Evolutionary conservation across 148 eudicot species (phyloP).

Genomic region (Persicaria tinctoria): DNA sequence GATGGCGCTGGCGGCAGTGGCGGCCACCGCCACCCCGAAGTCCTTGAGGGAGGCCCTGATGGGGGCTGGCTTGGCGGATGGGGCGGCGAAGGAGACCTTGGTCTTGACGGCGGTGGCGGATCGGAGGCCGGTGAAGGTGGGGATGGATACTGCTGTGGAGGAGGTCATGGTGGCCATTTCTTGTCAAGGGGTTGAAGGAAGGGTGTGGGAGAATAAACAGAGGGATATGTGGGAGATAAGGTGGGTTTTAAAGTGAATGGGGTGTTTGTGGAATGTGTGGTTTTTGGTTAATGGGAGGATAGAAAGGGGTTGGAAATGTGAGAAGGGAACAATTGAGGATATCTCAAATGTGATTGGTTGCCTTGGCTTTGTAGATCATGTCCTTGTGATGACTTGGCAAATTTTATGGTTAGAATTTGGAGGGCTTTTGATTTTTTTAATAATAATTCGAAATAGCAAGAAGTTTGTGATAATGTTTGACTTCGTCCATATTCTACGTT

Average conservation of each 20-base stretch:
- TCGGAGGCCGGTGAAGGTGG: conserved; percentile 76
- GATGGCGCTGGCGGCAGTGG: conserved; percentile 62
- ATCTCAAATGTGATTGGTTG: neutral
- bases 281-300: neutral
- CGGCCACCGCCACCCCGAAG: conserved; percentile 37
- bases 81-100: conserved; percentile 21
- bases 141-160: conserved; percentile 59
- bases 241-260: neutral
- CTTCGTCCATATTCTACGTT: too few relatives aligned
- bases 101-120: conserved; percentile 22
- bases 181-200: neutral
- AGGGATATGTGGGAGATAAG: conserved; percentile 1
- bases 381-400: neutral
- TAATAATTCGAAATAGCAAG: too few relatives aligned
- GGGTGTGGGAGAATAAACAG: neutral
- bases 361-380: neutral
- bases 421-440: too few relatives aligned
- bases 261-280: neutral
- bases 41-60: conserved; percentile 70
- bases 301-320: neutral
- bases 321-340: neutral
- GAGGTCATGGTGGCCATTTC: conserved; percentile 73
- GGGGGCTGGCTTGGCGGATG: conserved; percentile 17
- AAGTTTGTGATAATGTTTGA: too few relatives aligned
- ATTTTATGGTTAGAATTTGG: neutral